Base-by-base conservation (phyloP, 352 stramenopile genomes). In the Globisporangium rhizosaccharum region DNA sequence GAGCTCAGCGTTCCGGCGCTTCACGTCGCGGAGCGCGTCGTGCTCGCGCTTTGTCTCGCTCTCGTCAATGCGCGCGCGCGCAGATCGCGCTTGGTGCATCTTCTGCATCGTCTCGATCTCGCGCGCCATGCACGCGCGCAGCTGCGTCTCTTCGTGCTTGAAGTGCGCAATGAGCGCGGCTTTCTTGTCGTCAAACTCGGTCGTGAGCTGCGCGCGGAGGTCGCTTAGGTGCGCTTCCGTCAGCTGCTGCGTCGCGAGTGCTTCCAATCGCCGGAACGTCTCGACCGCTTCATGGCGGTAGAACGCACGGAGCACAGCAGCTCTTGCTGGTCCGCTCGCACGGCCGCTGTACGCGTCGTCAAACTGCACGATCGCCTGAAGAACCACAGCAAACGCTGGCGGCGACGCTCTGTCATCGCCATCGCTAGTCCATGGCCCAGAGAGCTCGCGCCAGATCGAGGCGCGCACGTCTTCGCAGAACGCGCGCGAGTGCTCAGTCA, bases 71-170 rank as follows among this genome's bases (percentile, higher is more conserved):
- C 88, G 88, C 28, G 65, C 71, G 18, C 85, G 79, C 4, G 76
- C 59, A 3, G 54, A 71, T 46, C 86, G 85, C 8, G 67, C 77
- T 39, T 83, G 57, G 39, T 88, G 75, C 56, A 88, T 64, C 45
- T 90, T 91, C 48, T 85, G 75, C 73, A 83, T 84, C 51, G 80
- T 82, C 44, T 88, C 71, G 53, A 83, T 68, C 55, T 94, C 85
- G 3, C 71, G 71, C 10, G 63, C 67, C 68, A 94, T 74, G 48
- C 72, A 66, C 51, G 66, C 61, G 15, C 81, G 80, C 26, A 94
- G 53, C 51, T 91, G 75, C 0, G 58, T 68, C 58, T 92, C 78
- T 42, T 92, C 71, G 23, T 76, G 70, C 47, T 82, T 73, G 47
- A 94, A 94, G 33, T 87, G 82, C 18, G 67, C 70, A 14, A 85